Percentiles rank a stretch among this genome's conserved stretches.
Evolutionary conservation across 352 stramenopile species (phyloP).

Genomic region (Phytopythium ostracodes): DNA sequence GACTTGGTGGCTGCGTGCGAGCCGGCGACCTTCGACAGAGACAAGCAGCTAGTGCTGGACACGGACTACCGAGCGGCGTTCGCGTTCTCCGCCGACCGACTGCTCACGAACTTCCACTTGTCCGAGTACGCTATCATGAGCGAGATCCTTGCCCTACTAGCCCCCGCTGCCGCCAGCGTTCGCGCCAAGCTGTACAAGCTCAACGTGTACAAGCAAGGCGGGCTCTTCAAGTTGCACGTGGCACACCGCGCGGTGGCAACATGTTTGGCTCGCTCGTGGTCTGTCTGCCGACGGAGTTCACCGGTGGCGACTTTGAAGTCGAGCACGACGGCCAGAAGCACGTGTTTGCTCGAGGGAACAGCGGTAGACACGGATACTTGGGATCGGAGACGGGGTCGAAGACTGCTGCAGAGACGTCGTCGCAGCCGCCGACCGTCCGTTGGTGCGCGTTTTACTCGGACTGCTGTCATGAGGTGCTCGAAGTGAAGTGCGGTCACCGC

Average conservation of each 20-base stretch:
- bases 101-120: background rate
- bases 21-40: background rate
- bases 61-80: background rate
- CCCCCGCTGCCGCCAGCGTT: background rate
- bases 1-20: background rate
- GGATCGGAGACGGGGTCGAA: background rate
- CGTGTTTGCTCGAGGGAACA: background rate
- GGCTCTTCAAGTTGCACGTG: slow-evolving; percentile 2
- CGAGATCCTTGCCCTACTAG: background rate
- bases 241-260: background rate
- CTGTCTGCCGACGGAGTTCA: background rate
- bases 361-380: background rate
- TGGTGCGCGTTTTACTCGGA: slow-evolving; percentile 6
- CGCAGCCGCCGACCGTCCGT: background rate
- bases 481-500: background rate
- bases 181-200: background rate
- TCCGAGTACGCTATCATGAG: background rate
- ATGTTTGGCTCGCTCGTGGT: slow-evolving; percentile 3
- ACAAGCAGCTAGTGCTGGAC: background rate
- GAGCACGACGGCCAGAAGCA: background rate
- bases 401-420: background rate
- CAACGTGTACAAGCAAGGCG: slow-evolving; percentile 2
- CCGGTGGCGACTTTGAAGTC: background rate
- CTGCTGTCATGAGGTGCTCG: background rate
- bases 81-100: background rate